phyloP scores from a whole-genome alignment of 2,329 filamentous ascomycete species.

The Phaeoacremonium minimum region DNA sequence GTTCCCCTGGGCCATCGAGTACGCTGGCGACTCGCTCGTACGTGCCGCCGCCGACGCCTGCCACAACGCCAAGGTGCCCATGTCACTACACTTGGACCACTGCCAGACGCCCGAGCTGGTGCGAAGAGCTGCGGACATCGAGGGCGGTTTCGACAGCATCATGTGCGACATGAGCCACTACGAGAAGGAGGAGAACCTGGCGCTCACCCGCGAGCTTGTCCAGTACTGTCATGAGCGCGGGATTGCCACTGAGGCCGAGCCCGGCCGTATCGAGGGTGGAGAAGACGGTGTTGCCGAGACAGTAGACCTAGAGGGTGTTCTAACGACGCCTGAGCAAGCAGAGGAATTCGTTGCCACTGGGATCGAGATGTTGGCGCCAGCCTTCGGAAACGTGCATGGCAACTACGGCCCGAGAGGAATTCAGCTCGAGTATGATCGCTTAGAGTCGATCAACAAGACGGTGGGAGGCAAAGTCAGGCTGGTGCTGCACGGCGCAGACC shows the following conservation, averaged over 20 bases:
- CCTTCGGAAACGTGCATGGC: constrained; percentile 74
- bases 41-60: constrained; percentile 52
- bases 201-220: constrained; percentile 56
- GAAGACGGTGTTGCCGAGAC: constrained; percentile 70
- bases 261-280: constrained; percentile 50
- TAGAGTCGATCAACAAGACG: constrained; percentile 35
- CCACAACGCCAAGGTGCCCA: constrained; percentile 51
- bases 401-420: constrained; percentile 65
- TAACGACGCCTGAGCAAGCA: constrained; percentile 67
- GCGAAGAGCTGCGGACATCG: constrained; percentile 53
- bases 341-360: constrained; percentile 67
- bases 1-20: constrained; percentile 70
- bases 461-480: constrained; percentile 40
- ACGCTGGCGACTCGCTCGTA: constrained; percentile 53
- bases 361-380: constrained; percentile 70
- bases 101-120: constrained; percentile 61
- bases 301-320: constrained; percentile 35
- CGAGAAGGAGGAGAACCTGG: constrained; percentile 63
- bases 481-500: constrained; percentile 43
- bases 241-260: constrained; percentile 66
- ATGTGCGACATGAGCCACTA: constrained; percentile 73
- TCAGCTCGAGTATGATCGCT: constrained; percentile 52
- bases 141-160: constrained; percentile 62
- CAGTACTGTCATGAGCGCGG: constrained; percentile 59
- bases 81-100: constrained; percentile 64